Evolutionary conservation across 768 basidiomycete species (phyloP).

Genomic region (Tylopilus balloui): DNA sequence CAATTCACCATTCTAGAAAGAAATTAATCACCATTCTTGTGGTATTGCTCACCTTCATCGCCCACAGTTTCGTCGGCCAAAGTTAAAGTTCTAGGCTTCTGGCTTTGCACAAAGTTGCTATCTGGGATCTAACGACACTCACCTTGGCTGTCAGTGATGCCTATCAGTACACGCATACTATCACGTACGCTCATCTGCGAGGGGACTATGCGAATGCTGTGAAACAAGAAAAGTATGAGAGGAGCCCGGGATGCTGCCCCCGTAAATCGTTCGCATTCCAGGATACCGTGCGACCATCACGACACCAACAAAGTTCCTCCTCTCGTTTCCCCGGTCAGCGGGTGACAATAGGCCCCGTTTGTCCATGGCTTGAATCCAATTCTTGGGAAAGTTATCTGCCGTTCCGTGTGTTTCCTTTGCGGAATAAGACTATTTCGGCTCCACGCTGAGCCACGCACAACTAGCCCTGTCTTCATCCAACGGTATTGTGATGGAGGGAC

Average conservation of each 20-base stretch:
- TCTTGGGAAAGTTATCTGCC: background rate
- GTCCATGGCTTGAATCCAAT: background rate
- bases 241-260: background rate
- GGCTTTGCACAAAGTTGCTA: background rate
- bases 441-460: background rate
- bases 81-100: background rate
- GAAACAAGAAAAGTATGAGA: background rate
- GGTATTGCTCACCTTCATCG: background rate
- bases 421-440: too few relatives aligned
- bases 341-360: background rate
- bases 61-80: background rate
- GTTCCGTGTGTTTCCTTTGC: background rate
- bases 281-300: background rate
- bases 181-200: background rate
- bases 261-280: background rate
- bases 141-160: background rate
- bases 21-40: background rate
- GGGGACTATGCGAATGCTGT: background rate
- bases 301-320: background rate
- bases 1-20: background rate
- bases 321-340: background rate
- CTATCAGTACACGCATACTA: background rate
- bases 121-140: background rate
- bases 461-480: background rate
- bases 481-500: background rate